Evolutionary conservation across 768 basidiomycete genomes (phyloP).

Genomic region (Podaxis sp.): DNA sequence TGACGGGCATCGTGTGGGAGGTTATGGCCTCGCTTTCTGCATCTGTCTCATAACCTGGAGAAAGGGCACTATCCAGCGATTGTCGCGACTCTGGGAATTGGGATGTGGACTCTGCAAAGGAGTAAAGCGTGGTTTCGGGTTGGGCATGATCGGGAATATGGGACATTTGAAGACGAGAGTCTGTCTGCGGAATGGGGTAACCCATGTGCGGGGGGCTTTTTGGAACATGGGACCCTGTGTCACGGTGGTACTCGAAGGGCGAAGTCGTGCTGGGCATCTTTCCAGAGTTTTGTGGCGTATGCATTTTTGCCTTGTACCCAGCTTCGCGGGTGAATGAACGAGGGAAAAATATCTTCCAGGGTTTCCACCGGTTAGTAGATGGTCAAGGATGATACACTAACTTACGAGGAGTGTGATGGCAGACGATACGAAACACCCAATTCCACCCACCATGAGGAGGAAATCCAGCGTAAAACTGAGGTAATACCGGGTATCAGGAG

Average conservation of each 20-base stretch:
- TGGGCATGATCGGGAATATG: conserved; percentile 22
- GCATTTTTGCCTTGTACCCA: conserved; percentile 53
- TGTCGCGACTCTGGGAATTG: conserved; percentile 15
- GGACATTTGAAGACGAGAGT: conserved; percentile 23
- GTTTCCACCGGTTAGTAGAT: conserved; percentile 5
- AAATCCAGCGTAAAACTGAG: conserved; percentile 68
- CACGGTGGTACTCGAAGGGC: conserved; percentile 27
- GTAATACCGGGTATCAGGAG: not conserved
- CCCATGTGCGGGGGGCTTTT: conserved; percentile 16
- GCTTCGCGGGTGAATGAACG: conserved; percentile 66
- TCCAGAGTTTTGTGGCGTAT: conserved; percentile 24
- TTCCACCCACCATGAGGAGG: conserved; percentile 65
- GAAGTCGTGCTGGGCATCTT: conserved; percentile 29
- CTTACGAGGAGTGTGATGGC: conserved; percentile 77
- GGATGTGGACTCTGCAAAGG: conserved; percentile 3
- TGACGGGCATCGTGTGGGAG: conserved; percentile 22
- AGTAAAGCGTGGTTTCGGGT: not conserved
- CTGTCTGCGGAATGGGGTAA: conserved; percentile 17
- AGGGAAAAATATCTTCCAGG: conserved; percentile 70
- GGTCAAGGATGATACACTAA: conserved; percentile 4
- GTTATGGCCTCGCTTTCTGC: conserved; percentile 29
- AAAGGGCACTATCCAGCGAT: conserved; percentile 31
- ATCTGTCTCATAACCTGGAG: conserved; percentile 41
- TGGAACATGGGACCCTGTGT: conserved; percentile 15
- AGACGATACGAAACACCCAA: conserved; percentile 79